These are phyloP conservation scores for Trichosporon sp. DNA, from an alignment of 1,284 basidiomycete genomes.

Conservation along the genomic window DNA sequence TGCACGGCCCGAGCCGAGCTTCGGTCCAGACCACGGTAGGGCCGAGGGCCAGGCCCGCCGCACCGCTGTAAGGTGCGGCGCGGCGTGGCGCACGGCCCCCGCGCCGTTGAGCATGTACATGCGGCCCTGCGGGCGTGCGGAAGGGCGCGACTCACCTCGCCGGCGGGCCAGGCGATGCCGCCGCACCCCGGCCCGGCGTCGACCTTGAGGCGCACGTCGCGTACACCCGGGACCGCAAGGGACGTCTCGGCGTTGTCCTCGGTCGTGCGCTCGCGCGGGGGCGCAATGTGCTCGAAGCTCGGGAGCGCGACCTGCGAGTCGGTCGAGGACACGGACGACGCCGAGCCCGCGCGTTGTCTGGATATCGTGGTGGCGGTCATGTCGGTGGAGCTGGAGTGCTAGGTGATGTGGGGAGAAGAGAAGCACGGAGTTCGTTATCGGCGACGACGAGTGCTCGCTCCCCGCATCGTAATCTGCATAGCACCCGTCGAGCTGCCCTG, in stretches of 20 bases:
- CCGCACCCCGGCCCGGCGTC: constrained; percentile 84
- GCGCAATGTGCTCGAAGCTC: constrained; percentile 36
- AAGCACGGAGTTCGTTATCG: background rate
- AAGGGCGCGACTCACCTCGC: constrained; percentile 60
- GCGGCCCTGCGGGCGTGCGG: background rate
- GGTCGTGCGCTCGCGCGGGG: constrained; percentile 36
- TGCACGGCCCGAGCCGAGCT: no score
- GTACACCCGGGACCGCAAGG: constrained; percentile 29
- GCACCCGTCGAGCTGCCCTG: no score
- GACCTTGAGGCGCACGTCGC: constrained; percentile 51
- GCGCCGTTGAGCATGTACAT: background rate
- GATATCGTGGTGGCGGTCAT: background rate
- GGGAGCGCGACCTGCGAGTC: constrained; percentile 32
- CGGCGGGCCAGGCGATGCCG: constrained; percentile 86
- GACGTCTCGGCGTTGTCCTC: constrained; percentile 29
- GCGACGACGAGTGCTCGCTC: background rate
- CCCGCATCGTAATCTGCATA: background rate
- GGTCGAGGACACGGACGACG: constrained; percentile 30
- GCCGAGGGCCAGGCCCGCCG: background rate
- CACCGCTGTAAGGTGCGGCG: background rate
- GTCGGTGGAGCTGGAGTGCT: background rate
- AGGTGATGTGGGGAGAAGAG: background rate
- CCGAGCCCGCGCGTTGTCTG: background rate
- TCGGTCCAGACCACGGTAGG: background rate
- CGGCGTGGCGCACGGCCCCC: background rate